Evolutionary conservation across 1,284 basidiomycete species (phyloP), one percentile per base, ranked within the genome.

Genomic region (Xanthoconium separans): DNA sequence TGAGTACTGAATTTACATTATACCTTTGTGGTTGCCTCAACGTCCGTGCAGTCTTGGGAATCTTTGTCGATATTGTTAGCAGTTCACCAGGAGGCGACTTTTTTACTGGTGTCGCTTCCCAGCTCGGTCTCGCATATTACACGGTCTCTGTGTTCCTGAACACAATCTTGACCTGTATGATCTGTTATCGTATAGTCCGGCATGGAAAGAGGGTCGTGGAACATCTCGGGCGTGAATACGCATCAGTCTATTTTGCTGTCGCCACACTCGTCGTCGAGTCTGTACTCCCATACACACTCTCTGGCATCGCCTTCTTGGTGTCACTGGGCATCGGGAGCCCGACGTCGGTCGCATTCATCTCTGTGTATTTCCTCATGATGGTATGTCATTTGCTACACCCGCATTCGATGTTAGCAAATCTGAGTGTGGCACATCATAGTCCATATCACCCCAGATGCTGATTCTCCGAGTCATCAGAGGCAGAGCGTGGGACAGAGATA

Each of bases 381-480:
- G 67, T 70, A 13, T 6, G 53, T 54, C 3, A n/a, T 34, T 16
- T 27, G 15, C 6, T 27, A 22, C 39, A 2, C 0, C 37, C 20
- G 15, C 11, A 27, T 20, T 12, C 12, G 12, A 18, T 1, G 0
- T 7, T 13, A 20, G 37, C 10, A 5, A 4, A 39, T 15, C 13
- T 31, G 10, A 42, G 2, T 6, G 2, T 2, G 33, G 40, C 11
- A 18, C 20, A 12, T 39, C 18, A 5, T 33, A 69, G 64, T 65
- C 59, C 27, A 63, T 66, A 53, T 69, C 64, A 22, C 65, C 64
- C 1, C 67, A 70, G 39, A 51, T 66, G 45, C 37, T 70, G 30
- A 66, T 68, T 31, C 57, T 68, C 31, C 55, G 60, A n/a, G 56
- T 43, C 37, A 39, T 39, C 37, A 4, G 20, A n/a, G n/a, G 37